Evolutionary conservation across 768 basidiomycete species (phyloP).

Genomic region (Psilocybe subaeruginosa): DNA sequence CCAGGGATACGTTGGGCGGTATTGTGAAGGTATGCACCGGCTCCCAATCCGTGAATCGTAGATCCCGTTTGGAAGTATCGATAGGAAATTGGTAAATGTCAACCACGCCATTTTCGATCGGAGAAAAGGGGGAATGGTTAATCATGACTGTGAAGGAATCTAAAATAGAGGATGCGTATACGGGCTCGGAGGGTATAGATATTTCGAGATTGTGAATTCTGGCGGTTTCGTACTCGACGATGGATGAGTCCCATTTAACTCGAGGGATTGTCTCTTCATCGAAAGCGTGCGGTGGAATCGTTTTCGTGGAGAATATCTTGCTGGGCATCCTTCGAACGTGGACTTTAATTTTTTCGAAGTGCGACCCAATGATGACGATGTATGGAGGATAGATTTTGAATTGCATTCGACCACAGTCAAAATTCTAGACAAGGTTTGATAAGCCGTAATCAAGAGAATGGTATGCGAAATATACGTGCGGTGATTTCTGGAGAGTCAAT

Average conservation of each 20-base stretch:
- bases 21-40: slow-evolving; percentile 26
- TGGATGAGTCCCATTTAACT: slow-evolving; percentile 17
- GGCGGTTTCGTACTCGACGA: slow-evolving; percentile 26
- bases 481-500: slow-evolving; percentile 15
- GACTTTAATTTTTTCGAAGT: slow-evolving; percentile 20
- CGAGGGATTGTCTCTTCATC: slow-evolving; percentile 3
- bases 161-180: slow-evolving; percentile 7
- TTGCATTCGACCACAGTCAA: slow-evolving; percentile 21
- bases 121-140: slow-evolving; percentile 16
- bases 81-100: slow-evolving; percentile 24
- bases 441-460: not conserved
- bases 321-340: slow-evolving; percentile 23
- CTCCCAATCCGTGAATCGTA: slow-evolving; percentile 10
- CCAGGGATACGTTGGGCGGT: slow-evolving; percentile 26
- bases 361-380: slow-evolving; percentile 20
- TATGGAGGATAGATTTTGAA: slow-evolving; percentile 21
- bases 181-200: slow-evolving; percentile 23
- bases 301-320: slow-evolving; percentile 11
- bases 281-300: not conserved
- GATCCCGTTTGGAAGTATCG: slow-evolving; percentile 6
- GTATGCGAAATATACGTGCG: slow-evolving; percentile 7
- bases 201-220: slow-evolving; percentile 17
- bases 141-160: slow-evolving; percentile 20
- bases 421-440: slow-evolving; percentile 10
- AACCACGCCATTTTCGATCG: slow-evolving; percentile 13